Conservation (phyloP, 805 yeast species). For the Yarrowia deformans region DNA sequence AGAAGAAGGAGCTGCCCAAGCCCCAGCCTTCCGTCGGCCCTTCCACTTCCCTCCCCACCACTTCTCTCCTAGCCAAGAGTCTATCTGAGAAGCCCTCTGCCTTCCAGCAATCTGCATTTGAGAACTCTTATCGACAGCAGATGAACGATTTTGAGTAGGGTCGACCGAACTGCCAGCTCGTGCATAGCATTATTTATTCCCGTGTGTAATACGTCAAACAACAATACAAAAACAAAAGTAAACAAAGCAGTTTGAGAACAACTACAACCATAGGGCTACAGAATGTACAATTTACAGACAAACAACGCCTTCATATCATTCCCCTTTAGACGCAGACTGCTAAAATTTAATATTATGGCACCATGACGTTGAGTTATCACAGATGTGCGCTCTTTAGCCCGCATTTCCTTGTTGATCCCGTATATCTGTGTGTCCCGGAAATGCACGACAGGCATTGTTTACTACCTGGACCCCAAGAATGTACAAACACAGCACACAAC, state of each 20-base stretch:
- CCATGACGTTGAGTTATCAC: not conserved
- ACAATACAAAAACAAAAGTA: not conserved
- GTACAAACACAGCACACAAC: not conserved
- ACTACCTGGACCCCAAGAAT: not conserved
- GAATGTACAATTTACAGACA: too few species aligned
- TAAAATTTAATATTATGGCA: not conserved
- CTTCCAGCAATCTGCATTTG: slow-evolving; percentile 29
- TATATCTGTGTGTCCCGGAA: not conserved
- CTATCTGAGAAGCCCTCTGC: slow-evolving; percentile 16
- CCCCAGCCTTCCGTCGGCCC: slow-evolving; percentile 4
- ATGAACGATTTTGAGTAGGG: slow-evolving; percentile 37
- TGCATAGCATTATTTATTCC: slow-evolving; percentile 35
- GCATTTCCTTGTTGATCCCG: not conserved
- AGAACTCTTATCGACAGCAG: slow-evolving; percentile 25
- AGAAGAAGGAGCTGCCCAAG: slow-evolving; percentile 11
- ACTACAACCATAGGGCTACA: too few species aligned
- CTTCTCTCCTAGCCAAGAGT: slow-evolving; percentile 24
- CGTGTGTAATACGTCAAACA: slow-evolving; percentile 14
- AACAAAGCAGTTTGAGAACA: too few species aligned
- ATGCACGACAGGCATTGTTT: not conserved
- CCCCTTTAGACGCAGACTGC: not conserved
- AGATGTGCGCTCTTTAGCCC: not conserved
- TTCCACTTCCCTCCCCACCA: slow-evolving; percentile 17
- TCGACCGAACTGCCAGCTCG: not conserved
- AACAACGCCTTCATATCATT: too few species aligned